phyloP scores from a whole-genome alignment of 208 protist genomes.

The Naegleria fowleri region DNA sequence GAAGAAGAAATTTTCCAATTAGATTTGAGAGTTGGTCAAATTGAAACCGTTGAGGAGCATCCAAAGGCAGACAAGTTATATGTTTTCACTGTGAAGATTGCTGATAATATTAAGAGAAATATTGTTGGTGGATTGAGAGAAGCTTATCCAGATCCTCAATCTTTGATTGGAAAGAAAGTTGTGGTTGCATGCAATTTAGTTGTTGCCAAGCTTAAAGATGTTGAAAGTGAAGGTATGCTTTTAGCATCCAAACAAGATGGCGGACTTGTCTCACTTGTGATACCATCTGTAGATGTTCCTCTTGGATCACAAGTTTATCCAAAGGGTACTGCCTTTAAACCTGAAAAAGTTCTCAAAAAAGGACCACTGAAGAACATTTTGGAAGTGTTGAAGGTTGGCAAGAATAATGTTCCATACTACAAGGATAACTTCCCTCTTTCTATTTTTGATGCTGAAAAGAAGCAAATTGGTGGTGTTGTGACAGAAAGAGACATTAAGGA shows the following conservation, averaged over 20 bases:
- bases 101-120: background rate
- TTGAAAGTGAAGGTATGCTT: conserved; percentile 24
- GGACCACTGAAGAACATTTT: background rate
- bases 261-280: background rate
- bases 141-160: background rate
- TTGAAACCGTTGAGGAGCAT: conserved; percentile 33
- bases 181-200: conserved; percentile 2
- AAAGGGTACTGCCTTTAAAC: background rate
- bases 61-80: conserved; percentile 37
- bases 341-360: background rate
- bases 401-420: background rate
- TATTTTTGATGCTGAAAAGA: background rate
- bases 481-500: background rate
- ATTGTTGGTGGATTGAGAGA: conserved; percentile 6
- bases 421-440: background rate
- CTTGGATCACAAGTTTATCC: background rate
- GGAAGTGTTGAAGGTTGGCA: background rate
- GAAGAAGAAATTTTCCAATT: conserved; percentile 22
- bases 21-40: conserved; percentile 36
- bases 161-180: background rate
- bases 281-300: background rate
- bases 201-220: background rate
- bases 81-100: conserved; percentile 30
- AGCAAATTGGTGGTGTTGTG: background rate
- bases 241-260: background rate